A percentile compares a stretch with the other conserved stretches of the same genome.
Conservation (phyloP, 495 filamentous ascomycete species). For the Aspergillus sclerotiicarbonarius region DNA sequence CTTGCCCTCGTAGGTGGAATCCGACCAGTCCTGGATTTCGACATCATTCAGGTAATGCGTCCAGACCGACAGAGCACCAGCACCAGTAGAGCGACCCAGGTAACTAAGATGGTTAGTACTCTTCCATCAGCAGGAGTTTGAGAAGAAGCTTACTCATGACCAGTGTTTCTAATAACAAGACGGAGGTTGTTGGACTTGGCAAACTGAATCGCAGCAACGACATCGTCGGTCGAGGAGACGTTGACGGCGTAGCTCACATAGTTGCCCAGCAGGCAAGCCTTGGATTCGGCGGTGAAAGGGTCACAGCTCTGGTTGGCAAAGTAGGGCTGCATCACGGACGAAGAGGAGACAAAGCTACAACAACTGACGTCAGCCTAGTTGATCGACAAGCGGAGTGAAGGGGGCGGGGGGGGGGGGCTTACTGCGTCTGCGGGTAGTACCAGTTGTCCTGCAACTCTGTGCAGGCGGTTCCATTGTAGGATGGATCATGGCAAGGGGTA, state of each 20-base stretch:
- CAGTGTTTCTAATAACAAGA: slow-evolving; percentile 65
- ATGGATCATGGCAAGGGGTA: slow-evolving; percentile 46
- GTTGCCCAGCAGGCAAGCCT: slow-evolving; percentile 56
- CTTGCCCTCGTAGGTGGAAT: slow-evolving; percentile 43
- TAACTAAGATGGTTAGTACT: slow-evolving; percentile 32
- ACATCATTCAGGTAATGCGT: slow-evolving; percentile 56
- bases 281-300: slow-evolving; percentile 45
- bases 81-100: slow-evolving; percentile 57
- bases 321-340: slow-evolving; percentile 43
- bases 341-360: slow-evolving; percentile 30
- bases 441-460: slow-evolving; percentile 25
- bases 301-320: slow-evolving; percentile 54
- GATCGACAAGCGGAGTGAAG: too few relatives aligned
- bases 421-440: slow-evolving; percentile 33
- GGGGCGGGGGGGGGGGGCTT: slow-evolving; percentile 16
- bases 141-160: slow-evolving; percentile 42
- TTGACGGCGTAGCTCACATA: slow-evolving; percentile 55
- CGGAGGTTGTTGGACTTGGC: slow-evolving; percentile 58
- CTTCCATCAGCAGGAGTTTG: neutral
- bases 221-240: slow-evolving; percentile 35
- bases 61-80: slow-evolving; percentile 56
- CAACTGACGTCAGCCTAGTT: neutral
- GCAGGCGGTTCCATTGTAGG: slow-evolving; percentile 36
- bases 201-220: slow-evolving; percentile 45
- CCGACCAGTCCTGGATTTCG: slow-evolving; percentile 38